Percentiles rank a stretch among this genome's conserved stretches.
Evolutionary conservation across 208 protist species (phyloP).

Genomic region (Leishmania amazonensis): DNA sequence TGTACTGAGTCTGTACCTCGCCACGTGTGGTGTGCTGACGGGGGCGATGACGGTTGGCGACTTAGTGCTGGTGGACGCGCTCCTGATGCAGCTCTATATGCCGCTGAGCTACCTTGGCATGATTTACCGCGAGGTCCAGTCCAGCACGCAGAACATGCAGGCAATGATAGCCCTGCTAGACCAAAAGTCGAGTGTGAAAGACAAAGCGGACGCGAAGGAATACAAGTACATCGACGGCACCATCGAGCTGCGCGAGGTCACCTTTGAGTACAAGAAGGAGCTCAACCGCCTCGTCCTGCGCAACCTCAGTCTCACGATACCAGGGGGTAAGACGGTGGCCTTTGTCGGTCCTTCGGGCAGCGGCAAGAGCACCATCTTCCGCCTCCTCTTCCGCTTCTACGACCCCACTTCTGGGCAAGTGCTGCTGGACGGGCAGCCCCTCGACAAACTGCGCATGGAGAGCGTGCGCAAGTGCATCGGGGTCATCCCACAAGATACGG

Average conservation of each 20-base stretch:
- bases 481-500: slow-evolving; percentile 96
- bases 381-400: slow-evolving; percentile 97
- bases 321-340: slow-evolving; percentile 87
- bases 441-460: slow-evolving; percentile 71
- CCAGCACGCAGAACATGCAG: slow-evolving; percentile 95
- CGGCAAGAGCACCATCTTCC: slow-evolving; percentile 95
- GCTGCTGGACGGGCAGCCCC: slow-evolving; percentile 93
- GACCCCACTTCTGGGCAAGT: slow-evolving; percentile 90
- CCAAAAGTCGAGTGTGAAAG: slow-evolving; percentile 47
- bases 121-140: slow-evolving; percentile 94
- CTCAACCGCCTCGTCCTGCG: slow-evolving; percentile 55
- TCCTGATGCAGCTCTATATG: slow-evolving; percentile 95
- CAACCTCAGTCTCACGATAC: slow-evolving; percentile 87
- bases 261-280: slow-evolving; percentile 79
- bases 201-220: slow-evolving; percentile 56
- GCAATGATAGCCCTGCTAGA: slow-evolving; percentile 92
- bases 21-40: slow-evolving; percentile 77
- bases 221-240: slow-evolving; percentile 76
- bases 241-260: slow-evolving; percentile 90
- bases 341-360: slow-evolving; percentile 95
- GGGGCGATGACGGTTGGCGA: slow-evolving; percentile 94
- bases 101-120: slow-evolving; percentile 98
- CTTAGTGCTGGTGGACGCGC: slow-evolving; percentile 93
- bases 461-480: slow-evolving; percentile 91
- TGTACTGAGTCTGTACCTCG: slow-evolving; percentile 80